phyloP scores from a whole-genome alignment of 2,329 filamentous ascomycete genomes.

The Hypomyces perniciosus region DNA sequence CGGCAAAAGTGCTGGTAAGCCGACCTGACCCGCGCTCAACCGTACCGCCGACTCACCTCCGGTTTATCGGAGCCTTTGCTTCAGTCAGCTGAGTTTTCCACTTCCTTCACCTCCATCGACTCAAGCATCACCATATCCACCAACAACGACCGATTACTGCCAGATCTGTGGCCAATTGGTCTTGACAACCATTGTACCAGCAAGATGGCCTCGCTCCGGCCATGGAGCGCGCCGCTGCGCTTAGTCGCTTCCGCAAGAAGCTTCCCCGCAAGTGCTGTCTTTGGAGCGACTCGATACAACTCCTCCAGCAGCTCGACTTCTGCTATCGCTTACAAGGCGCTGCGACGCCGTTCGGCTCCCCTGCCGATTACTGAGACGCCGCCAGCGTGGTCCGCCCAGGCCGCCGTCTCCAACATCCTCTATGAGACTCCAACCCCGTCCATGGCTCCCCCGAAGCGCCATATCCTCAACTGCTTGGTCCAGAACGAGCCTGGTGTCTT shows the following conservation, averaged over 20 bases:
- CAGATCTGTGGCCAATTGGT: background rate
- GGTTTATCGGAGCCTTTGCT: slow-evolving; percentile 15
- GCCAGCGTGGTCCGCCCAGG: slow-evolving; percentile 81
- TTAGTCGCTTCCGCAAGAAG: slow-evolving; percentile 25
- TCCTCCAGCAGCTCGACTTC: slow-evolving; percentile 70
- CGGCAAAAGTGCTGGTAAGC: background rate
- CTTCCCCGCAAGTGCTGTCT: slow-evolving; percentile 18
- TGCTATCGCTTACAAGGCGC: slow-evolving; percentile 92
- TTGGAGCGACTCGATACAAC: slow-evolving; percentile 29
- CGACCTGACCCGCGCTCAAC: slow-evolving; percentile 2
- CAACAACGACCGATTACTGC: background rate
- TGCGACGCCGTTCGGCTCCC: slow-evolving; percentile 83
- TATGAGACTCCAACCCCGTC: slow-evolving; percentile 94
- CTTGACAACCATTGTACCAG: slow-evolving; percentile 2
- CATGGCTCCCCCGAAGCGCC: slow-evolving; percentile 77
- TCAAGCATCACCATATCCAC: slow-evolving; percentile 1
- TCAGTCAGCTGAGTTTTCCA: slow-evolving; percentile 9
- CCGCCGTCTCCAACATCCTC: slow-evolving; percentile 95
- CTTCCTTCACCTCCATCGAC: background rate
- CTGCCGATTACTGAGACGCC: slow-evolving; percentile 71
- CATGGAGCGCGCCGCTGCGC: slow-evolving; percentile 35
- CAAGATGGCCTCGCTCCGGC: slow-evolving; percentile 42
- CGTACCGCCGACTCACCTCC: slow-evolving; percentile 12
- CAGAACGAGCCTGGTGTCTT: slow-evolving; percentile 98
- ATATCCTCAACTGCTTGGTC: slow-evolving; percentile 96